A percentile compares a stretch with the other conserved stretches of the same genome.
phyloP scores from a whole-genome alignment of 139 green algal species.

The Chlorella sp. region DNA sequence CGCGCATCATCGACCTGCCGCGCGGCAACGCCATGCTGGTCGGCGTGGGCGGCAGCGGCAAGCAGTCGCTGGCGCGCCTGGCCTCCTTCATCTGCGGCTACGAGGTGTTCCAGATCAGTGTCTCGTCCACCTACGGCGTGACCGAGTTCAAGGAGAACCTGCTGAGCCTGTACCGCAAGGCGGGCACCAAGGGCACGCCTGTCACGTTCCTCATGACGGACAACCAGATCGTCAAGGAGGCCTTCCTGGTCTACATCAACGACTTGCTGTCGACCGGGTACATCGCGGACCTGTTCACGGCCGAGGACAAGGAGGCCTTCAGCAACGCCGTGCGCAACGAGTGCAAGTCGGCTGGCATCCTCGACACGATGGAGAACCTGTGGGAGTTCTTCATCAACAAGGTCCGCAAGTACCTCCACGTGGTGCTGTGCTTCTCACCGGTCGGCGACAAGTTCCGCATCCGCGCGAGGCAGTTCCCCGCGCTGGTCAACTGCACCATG shows the following conservation, averaged over 20 bases:
- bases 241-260: slow-evolving; percentile 88
- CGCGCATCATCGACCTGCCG: slow-evolving; percentile 72
- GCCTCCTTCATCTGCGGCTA: slow-evolving; percentile 75
- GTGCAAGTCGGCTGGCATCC: slow-evolving; percentile 63
- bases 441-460: slow-evolving; percentile 88
- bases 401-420: slow-evolving; percentile 75
- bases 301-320: slow-evolving; percentile 78
- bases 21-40: slow-evolving; percentile 84
- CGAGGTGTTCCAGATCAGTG: slow-evolving; percentile 77
- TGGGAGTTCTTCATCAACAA: slow-evolving; percentile 91
- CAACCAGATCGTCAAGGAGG: slow-evolving; percentile 83
- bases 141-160: slow-evolving; percentile 83
- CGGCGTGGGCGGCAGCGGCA: slow-evolving; percentile 72
- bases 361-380: slow-evolving; percentile 76
- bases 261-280: slow-evolving; percentile 81
- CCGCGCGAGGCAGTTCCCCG: slow-evolving; percentile 80
- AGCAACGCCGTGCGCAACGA: slow-evolving; percentile 80
- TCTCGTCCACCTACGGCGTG: slow-evolving; percentile 70
- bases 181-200: slow-evolving; percentile 58
- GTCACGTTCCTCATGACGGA: slow-evolving; percentile 86
- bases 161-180: slow-evolving; percentile 67
- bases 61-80: slow-evolving; percentile 70
- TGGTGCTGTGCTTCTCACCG: slow-evolving; percentile 87
- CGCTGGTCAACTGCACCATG: slow-evolving; percentile 75
- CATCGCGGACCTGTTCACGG: slow-evolving; percentile 70